A percentile compares a stretch with the other conserved stretches of the same genome.
Evolutionary conservation across 306 rosid species (phyloP).

Genomic region (Fragaria ananassa): DNA sequence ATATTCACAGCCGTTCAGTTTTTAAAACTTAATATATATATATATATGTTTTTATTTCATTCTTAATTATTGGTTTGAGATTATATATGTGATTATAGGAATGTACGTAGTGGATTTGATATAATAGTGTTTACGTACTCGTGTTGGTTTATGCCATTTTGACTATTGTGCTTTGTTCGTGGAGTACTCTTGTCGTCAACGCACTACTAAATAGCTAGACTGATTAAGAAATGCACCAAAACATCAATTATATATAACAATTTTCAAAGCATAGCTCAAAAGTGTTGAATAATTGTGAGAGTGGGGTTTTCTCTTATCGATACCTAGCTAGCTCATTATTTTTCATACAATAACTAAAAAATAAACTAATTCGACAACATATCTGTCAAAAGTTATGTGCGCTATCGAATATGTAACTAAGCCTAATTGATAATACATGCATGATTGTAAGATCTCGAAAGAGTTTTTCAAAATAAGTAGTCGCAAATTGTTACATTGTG

Average conservation of each 20-base stretch:
- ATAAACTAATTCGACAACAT: too few relatives aligned
- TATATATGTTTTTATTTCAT: too few relatives aligned
- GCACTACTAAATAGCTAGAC: conserved; percentile 3
- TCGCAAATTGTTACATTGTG: too few relatives aligned
- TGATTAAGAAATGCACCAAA: conserved; percentile 8
- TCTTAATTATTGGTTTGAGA: neutral
- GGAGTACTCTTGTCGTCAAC: conserved; percentile 18
- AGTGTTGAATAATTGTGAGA: neutral
- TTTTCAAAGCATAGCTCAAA: neutral
- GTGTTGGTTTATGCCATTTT: conserved; percentile 2
- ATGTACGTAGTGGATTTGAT: conserved; percentile 4
- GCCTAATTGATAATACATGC: too few relatives aligned
- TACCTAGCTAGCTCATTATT: neutral
- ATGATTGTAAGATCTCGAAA: too few relatives aligned
- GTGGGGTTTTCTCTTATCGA: neutral
- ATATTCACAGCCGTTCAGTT: too few relatives aligned
- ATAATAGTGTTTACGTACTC: neutral
- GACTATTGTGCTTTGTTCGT: conserved; percentile 12
- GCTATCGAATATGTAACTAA: too few relatives aligned
- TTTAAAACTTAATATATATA: neutral
- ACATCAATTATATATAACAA: neutral
- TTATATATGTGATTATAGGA: neutral
- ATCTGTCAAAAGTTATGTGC: too few relatives aligned
- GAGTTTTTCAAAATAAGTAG: too few relatives aligned
- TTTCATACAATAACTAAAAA: neutral